Evolutionary conservation across 176 grass and related monocot species (phyloP), one percentile per base, ranked within the genome.

Genomic region (sorghum (Sorghum bicolor)): DNA sequence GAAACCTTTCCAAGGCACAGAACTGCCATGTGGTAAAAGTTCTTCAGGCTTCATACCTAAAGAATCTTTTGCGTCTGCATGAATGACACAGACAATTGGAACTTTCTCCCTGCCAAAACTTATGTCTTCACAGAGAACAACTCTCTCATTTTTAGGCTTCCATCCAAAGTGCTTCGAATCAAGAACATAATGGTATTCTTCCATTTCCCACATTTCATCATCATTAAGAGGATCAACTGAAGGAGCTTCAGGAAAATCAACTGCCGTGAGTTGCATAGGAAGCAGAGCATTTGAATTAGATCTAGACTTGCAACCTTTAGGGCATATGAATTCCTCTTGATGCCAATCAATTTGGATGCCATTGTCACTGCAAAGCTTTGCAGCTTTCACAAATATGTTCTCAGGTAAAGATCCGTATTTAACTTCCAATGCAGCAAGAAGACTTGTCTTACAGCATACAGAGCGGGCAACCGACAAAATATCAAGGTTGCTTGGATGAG

Each of bases 321-420:
- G 91, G 72, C 97, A 99, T 50, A 92, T 32, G 55, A 91, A 99
- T 41, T 87, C 97, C 76, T 96, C 93, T 87, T 82, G 87, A 88
- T 96, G 91, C 97, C 97, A 99, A 80, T 89, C 84, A 75, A 96
- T 92, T 87, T 84, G 86, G 24, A 93, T 92, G 85, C 94, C 91
- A 78, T 90, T 77, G 62, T 99, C 97, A 85, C 93, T 96, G 87
- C 89, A 99, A 82, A 99, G 81, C 70, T 96, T 99, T 80, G 93
- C 89, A 69, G 97, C 97, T 82, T 92, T 99, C 71, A 96, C 88
- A 82, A 82, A 99, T 48, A 99, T 67, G 76, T 92, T 99, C 16
- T 94, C 86, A 80, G 89, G 97, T 55, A 99, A 80, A 28, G 70
- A 37, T 57, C 91, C 97, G 73, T 87, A 99, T 89, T 99, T 99